Base-by-base conservation (phyloP, 225 moss, liverwort and hornwort genomes). In the Asterella californica region DNA sequence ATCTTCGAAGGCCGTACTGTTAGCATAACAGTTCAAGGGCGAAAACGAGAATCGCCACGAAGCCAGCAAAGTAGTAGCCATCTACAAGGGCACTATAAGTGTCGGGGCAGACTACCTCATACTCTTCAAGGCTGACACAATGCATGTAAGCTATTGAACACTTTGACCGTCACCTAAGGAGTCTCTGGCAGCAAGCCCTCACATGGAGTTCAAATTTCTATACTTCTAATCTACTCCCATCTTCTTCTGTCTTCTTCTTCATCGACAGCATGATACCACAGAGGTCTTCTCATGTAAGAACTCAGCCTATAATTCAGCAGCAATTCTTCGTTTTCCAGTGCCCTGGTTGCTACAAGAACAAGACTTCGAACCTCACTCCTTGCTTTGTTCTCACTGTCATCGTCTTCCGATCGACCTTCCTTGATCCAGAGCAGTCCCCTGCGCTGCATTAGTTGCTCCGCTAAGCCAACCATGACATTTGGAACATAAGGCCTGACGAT, bases 291-390 rank as follows among this genome's bases (percentile, higher is more conserved):
- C 5, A 92, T 77, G 66, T 92, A 95, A 60, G 91, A 89, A 74
- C 97, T 99, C 47, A 94, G 79, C 82, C 97, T 86, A 29, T 99
- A 99, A 54, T 99, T 99, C 33, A 99, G 84, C 59, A 93, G 81
- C 25, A 99, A 69, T 72, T 99, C 97, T 88, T 99, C 94, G 57
- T 95, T 84, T 79, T 86, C 74, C 14, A 99, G 77, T 71, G 87
- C 87, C 66, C 93, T 81, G 12, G 92, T 92, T 68, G 94, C 87
- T 27, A 99, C 92, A 64, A 99, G 85, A 68, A 99, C 91, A 15
- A 99, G 87, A 17, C 94, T 93, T 59, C 86, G 88, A 65, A 99
- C 87, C 67, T 91, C 89, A 53, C 83, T 79, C 48, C 18, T 33
- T 53, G 77, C 65, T 78, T 85, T 82, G 67, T 59, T 74, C 15